These are phyloP conservation scores for Heterobasidion irregulare DNA, from an alignment of 1,284 basidiomycete species.

Conservation along the genomic window DNA sequence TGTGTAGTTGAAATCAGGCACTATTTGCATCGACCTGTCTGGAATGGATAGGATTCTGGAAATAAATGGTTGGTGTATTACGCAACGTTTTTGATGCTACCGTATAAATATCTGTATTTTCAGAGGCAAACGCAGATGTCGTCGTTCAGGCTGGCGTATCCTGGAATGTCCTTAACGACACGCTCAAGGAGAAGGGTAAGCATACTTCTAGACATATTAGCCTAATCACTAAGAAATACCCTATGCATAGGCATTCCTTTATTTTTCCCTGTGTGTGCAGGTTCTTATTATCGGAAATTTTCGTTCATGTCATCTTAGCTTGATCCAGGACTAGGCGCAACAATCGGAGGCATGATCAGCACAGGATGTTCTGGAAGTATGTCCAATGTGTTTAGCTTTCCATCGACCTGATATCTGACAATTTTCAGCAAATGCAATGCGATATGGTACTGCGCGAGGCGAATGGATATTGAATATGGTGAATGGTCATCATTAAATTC, in stretches of 20 bases:
- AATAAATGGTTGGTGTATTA: constrained; percentile 62
- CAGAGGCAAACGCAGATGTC: constrained; percentile 62
- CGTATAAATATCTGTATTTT: not conserved
- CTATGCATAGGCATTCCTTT: constrained; percentile 36
- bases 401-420: not conserved
- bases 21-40: constrained; percentile 82
- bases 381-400: not conserved
- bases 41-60: constrained; percentile 80
- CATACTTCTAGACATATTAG: not conserved
- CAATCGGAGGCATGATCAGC: constrained; percentile 83
- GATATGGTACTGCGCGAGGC: constrained; percentile 80
- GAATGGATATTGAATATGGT: constrained; percentile 83
- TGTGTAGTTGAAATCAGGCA: constrained; percentile 44
- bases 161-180: constrained; percentile 85
- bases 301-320: constrained; percentile 28
- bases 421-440: constrained; percentile 71
- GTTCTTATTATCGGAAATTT: not conserved
- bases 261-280: constrained; percentile 55
- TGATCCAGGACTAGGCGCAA: constrained; percentile 67
- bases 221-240: too few relatives aligned
- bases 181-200: constrained; percentile 51
- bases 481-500: constrained; percentile 8
- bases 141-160: constrained; percentile 75
- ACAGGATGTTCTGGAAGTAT: constrained; percentile 67
- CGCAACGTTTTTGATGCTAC: too few relatives aligned